Percentiles rank a stretch among this genome's conserved stretches.
Evolutionary conservation across 371 early-diverging fungal species (phyloP).

Genomic region (Parasitella parasitica): DNA sequence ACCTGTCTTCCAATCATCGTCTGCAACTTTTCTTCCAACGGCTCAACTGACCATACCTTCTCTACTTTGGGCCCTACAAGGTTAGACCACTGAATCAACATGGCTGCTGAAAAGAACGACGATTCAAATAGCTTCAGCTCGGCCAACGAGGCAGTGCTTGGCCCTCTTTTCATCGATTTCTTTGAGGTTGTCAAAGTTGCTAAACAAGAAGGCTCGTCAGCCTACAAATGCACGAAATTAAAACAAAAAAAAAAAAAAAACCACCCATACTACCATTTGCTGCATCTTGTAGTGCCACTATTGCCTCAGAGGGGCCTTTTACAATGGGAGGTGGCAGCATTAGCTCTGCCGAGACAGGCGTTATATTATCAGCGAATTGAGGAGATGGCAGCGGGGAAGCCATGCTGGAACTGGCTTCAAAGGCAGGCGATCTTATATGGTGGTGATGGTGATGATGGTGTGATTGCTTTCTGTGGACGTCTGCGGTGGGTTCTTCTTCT

Average conservation of each 20-base stretch:
- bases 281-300: constrained; percentile 49
- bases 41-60: constrained; percentile 45
- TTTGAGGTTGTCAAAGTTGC: neutral
- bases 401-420: constrained; percentile 13
- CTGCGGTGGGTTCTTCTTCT: neutral
- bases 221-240: too few species aligned
- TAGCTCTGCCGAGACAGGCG: constrained; percentile 10
- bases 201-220: neutral
- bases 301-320: constrained; percentile 44
- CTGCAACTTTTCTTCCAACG: constrained; percentile 27
- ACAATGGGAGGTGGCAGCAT: constrained; percentile 32
- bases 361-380: constrained; percentile 18
- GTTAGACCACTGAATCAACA: constrained; percentile 63
- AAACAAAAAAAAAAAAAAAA: too few species aligned
- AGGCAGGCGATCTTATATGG: constrained; percentile 36
- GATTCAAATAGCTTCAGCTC: constrained; percentile 44
- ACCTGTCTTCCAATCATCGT: constrained; percentile 55
- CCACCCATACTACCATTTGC: constrained; percentile 47
- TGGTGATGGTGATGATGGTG: constrained; percentile 39
- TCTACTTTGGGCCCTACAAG: constrained; percentile 62
- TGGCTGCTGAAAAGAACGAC: constrained; percentile 58
- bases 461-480: constrained; percentile 24
- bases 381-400: constrained; percentile 31
- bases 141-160: neutral
- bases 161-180: neutral